Evolutionary conservation across 2,329 filamentous ascomycete species (phyloP), one percentile per base, ranked within the genome.

Genomic region (Colletotrichum aenigma): DNA sequence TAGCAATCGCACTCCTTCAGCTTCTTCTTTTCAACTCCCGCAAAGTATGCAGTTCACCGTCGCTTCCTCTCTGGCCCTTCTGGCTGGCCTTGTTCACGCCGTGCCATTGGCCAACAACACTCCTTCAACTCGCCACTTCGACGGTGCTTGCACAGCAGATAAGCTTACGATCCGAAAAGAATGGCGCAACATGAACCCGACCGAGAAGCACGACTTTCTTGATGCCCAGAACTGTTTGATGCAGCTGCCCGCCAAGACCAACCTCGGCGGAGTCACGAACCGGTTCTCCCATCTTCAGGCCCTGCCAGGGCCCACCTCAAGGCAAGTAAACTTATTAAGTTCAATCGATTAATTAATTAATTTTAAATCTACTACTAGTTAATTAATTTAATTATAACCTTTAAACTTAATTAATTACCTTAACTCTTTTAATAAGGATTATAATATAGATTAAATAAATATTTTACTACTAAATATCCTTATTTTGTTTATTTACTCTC

Each of bases 401-500:
- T 36, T 7, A 36, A 36, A 36, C 15, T 36, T 36, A 36, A 36
- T 36, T 36, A 36, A 36, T 36, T 36, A 36, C 34, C 0, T 36
- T 36, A 36, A 36, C 34, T 36, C 7, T 36, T 36, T 36, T 36
- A 16, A 36, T 36, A 36, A 0, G 0, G 15, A 36, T 36, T 36
- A 36, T 16, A 36, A 36, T 36, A 36, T 7, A 36, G 4, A 16
- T 36, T 36, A 36, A 36, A 36, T 36, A 36, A 36, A 16, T 36
- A 36, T 36, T 36, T 7, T 36, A 36, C 34, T 36, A 16, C 15
- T 36, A 36, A 36, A 36, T 36, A 36, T 36, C 15, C 1, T 1
- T 36, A 36, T 0, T 1, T 36, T 36, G 4, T 4, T 36, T 36
- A 36, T 36, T 1, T 36, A 7, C 34, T 0, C 0, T 16, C 4